Base-by-base conservation (phyloP, 495 filamentous ascomycete genomes). In the Hyaloscypha finlandica region DNA sequence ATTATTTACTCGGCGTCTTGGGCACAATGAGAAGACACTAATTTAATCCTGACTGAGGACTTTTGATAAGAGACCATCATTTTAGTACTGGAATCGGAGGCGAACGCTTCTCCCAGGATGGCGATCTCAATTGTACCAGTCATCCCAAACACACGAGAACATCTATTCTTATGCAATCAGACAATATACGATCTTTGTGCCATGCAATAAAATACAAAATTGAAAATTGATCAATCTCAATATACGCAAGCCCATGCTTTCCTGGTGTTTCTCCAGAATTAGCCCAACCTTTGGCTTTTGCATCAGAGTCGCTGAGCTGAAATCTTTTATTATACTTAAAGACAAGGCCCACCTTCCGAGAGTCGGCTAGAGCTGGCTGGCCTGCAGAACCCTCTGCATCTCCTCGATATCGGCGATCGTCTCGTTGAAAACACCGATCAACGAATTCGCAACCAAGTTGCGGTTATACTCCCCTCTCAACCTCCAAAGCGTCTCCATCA, bases 401-500 rank as follows among this genome's bases (percentile, higher is more conserved):
- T 65, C 62, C 61, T 89, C 85, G 65, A 99, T 94, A 71, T 97
- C 94, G 19, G 80, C 76, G 64, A 97, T 84, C n/a, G 90, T 86
- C 8, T 90, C 88, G 67, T 96, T 91, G 74, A 97, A 97, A 29
- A 88, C 85, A 8, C 84, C 79, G 14, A 79, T 79, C 35, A 96
- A 81, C 35, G 79, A 77, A 32, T 74, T 74, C 29, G 89, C 81
- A 12, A 98, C 92, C 61, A 77, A 78, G 71, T 85, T 89, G 20
- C 95, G 85, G 77, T 98, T 92, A 84, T 89, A 94, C 71, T 96
- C 88, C 61, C 85, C 83, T 51, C 92, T 85, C 64, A 80, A 83
- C 65, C 81, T 84, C 95, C 95, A 99, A 16, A 98, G 81, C 52
- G 86, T 85, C 66, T 93, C 89, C 94, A 97, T 97, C 72, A 97